Base-by-base conservation (phyloP, 2,329 filamentous ascomycete genomes). In the Fusarium stilboides region DNA sequence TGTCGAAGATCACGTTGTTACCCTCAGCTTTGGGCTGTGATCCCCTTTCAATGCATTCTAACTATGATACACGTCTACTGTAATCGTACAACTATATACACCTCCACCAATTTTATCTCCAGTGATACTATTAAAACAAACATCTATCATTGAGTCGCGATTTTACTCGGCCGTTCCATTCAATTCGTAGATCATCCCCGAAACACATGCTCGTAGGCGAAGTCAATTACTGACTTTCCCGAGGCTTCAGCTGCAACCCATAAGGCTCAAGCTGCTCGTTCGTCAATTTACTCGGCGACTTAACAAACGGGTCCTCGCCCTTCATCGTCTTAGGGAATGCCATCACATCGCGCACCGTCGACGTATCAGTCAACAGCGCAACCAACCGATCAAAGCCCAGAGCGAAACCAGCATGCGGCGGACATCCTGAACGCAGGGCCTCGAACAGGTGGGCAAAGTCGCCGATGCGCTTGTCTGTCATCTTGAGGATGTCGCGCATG, bases 271-370 rank as follows among this genome's bases (percentile, higher is more conserved):
- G 77, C 69, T 86, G 82, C 50, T 87, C 86, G 60, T 88, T 81
- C 0, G 86, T 92, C 68, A 97, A 84, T 67, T 78, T 79, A 51
- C 90, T 90, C 0, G 96, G 96, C 66, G 92, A 93, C 72, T 88
- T 89, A 4, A 97, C 93, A 79, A 97, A 87, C 58, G 89, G 80
- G 80, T 99, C 96, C 76, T 97, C 92, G 1, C 96, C 94, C 77
- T 90, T 94, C 65, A 94, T 94, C 65, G 89, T 94, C 84, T 99
- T 99, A 0, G 96, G 97, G 76, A 99, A 99, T 0, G 94, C 94
- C 79, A 99, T 98, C 3, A 99, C 95, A 81, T 99, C 95, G 62
- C 93, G 85, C 5, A 99, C 91, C 2, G 91, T 94, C 13, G 91
- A 86, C 33, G 87, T 91, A 2, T 91, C 91, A 22, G 91, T 87